phyloP scores from a whole-genome alignment of 2,329 filamentous ascomycete genomes.

The Pseudogymnoascus sp. region DNA sequence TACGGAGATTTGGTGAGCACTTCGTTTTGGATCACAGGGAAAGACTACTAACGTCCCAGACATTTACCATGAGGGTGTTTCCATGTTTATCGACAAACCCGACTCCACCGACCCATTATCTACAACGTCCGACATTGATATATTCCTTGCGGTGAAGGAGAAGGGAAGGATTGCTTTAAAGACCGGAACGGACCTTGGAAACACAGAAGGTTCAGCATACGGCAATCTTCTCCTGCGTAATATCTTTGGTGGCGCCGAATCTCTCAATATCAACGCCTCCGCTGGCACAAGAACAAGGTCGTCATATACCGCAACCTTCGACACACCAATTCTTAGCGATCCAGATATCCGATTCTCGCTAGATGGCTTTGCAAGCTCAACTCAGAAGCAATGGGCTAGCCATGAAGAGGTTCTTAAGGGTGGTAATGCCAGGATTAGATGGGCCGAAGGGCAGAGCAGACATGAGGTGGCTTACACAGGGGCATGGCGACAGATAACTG shows the following conservation, averaged over 20 bases:
- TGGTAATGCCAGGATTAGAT: conserved; percentile 66
- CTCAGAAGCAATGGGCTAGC: conserved; percentile 84
- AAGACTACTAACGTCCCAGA: conserved; percentile 40
- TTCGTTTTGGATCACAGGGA: neutral
- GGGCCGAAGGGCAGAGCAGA: conserved; percentile 55
- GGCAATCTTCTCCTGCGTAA: conserved; percentile 82
- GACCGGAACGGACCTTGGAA: conserved; percentile 89
- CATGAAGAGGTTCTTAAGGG: conserved; percentile 85
- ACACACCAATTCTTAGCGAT: conserved; percentile 74
- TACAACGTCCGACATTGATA: conserved; percentile 68
- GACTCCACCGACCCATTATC: conserved; percentile 58
- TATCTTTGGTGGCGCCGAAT: conserved; percentile 88
- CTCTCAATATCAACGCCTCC: conserved; percentile 76
- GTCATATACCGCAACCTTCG: conserved; percentile 79
- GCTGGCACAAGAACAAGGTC: conserved; percentile 84
- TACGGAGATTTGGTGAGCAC: conserved; percentile 67
- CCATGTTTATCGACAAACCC: conserved; percentile 72
- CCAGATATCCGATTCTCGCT: conserved; percentile 71
- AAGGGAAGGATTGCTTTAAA: conserved; percentile 78
- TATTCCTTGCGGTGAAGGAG: conserved; percentile 71
- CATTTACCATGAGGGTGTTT: conserved; percentile 77
- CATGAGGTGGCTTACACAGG: conserved; percentile 76
- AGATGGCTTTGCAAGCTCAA: conserved; percentile 74
- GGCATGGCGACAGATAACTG: conserved; percentile 82
- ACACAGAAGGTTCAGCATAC: conserved; percentile 88